These are phyloP conservation scores for Stentor coeruleus DNA, from an alignment of 73 alveolate genomes.

Conservation along the genomic window DNA sequence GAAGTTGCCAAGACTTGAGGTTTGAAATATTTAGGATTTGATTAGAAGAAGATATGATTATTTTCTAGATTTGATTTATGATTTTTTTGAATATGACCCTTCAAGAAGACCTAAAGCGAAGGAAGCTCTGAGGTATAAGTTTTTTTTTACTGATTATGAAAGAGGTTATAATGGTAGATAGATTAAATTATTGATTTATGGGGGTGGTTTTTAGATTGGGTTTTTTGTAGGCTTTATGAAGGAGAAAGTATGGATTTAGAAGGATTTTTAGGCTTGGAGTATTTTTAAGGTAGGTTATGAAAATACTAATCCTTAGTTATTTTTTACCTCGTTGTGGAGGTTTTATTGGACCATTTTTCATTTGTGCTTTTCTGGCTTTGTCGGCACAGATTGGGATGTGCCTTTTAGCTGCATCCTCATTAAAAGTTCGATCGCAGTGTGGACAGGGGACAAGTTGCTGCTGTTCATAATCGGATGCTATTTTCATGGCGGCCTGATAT, in stretches of 20 bases:
- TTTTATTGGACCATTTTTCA: constrained; percentile 20
- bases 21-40: constrained; percentile 1
- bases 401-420: constrained; percentile 45
- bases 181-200: no score
- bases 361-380: constrained; percentile 10
- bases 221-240: no score
- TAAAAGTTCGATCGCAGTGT: constrained; percentile 41
- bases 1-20: not conserved
- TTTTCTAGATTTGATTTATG: constrained; percentile 2
- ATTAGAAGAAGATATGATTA: not conserved
- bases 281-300: no score
- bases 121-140: constrained; percentile 8
- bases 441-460: constrained; percentile 31
- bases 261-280: no score
- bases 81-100: not conserved
- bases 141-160: not conserved
- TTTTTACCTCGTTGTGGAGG: not conserved
- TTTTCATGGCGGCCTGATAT: constrained; percentile 1
- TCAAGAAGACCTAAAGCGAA: not conserved
- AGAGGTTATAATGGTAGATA: not conserved
- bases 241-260: no score
- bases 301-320: no score
- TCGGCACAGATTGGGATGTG: constrained; percentile 48
- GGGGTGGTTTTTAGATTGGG: no score
- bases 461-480: not conserved